These are phyloP conservation scores for Nemania sp. DNA, from an alignment of 2,329 filamentous ascomycete genomes.

Conservation along the genomic window DNA sequence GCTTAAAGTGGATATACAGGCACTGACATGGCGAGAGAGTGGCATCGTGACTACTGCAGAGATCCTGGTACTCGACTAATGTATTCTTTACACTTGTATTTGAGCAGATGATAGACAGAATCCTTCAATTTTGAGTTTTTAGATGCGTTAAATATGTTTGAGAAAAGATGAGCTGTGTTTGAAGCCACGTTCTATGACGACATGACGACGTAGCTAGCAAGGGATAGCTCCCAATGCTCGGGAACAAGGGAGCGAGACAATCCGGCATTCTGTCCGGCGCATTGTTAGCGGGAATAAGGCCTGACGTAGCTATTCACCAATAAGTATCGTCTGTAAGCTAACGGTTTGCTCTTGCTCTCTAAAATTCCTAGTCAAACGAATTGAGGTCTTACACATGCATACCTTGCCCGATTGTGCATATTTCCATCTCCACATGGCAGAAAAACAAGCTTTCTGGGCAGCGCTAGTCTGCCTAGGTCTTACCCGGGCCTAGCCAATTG, in stretches of 20 bases:
- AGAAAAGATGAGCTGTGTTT: not conserved
- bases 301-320: not conserved
- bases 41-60: conserved; percentile 7
- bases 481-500: no score
- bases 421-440: not conserved
- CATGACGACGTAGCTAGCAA: not conserved
- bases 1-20: not conserved
- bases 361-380: no score
- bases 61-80: not conserved
- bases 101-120: not conserved
- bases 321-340: not conserved
- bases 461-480: not conserved
- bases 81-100: not conserved
- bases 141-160: not conserved
- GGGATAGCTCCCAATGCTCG: no score
- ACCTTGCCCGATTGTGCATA: no score
- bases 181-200: conserved; percentile 15
- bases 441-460: conserved; percentile 22
- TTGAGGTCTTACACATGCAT: no score
- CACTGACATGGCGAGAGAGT: conserved; percentile 22
- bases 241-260: no score
- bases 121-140: no score
- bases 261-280: no score
- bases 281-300: no score
- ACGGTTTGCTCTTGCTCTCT: no score